Base-by-base conservation (phyloP, 164 flowering plant species). In the Stephania cephalantha region DNA sequence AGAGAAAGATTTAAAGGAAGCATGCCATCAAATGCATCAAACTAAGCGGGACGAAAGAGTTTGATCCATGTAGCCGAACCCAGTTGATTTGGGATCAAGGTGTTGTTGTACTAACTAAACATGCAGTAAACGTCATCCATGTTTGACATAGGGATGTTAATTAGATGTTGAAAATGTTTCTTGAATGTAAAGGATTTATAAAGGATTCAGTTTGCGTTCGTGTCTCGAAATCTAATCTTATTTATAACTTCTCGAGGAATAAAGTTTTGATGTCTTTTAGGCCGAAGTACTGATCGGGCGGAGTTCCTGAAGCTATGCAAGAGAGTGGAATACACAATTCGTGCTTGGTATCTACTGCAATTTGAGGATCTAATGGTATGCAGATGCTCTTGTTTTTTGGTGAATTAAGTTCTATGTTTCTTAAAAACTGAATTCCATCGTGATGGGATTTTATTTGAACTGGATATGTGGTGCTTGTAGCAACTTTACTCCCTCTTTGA, bases 321-420 rank as follows among this genome's bases (percentile, higher is more conserved):
- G 89, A 86, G 98, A 84, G 84, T 93, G 52, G 99, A 95, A 78
- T 92, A 91, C 81, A 93, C 91, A 6, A 85, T 95, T 79, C 88
- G 98, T 44, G 97, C 99, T 75, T 93, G 99, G 99, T 91, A 92
- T 82, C 85, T 85, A 69, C 85, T 92, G n/a, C 96, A 95, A 67
- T 95, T 93, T 81, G 99, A 95, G 85, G 99, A 95, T 82, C 82
- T 95, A 76, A 90, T 95, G 99, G 99, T 93, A 83, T 15, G 63
- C 4, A 48, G 58, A 67, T 73, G 15, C 55, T 17, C 20, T 42
- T 17, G n/a, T 71, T 70, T 3, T 75, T 58, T 66, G 9, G 42
- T 35, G 42, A 18, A 6, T 22, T 42, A 71, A 20, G 2, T 48
- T 35, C 42, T 15, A 11, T 31, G 42, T 35, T 29, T 31, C 46